Evolutionary conservation across 2,329 filamentous ascomycete genomes (phyloP), one percentile per base, ranked within the genome.

Genomic region (Fusarium subtropicale): DNA sequence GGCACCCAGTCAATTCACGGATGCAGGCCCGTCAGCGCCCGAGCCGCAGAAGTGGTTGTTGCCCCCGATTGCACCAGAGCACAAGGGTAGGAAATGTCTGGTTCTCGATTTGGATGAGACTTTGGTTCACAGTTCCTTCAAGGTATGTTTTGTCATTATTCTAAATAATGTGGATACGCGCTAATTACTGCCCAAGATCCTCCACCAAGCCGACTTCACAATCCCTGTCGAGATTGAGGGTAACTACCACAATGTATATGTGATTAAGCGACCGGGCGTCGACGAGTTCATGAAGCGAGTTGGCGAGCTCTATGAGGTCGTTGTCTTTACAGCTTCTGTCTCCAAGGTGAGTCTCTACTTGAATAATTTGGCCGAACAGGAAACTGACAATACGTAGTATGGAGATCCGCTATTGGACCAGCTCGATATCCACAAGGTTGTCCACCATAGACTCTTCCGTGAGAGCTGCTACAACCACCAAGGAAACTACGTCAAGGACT

Each of bases 381-480:
- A 36, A 39, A 58, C 74, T 79, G 64, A 80, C 69, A 36, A 10
- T 22, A 30, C 63, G 41, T 61, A 97, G 92, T 99, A 99, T 77
- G 96, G 96, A 72, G 96, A 99, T 82, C 96, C 96, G 57, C 86
- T 99, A 44, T 84, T 99, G 60, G 96, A 99, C 78, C 95, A 98
- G 81, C 86, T 99, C 55, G 96, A 99, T 79, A 98, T 99, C 66
- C 96, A 99, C 81, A 90, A 94, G 71, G 96, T 98, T 44, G 92
- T 99, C 16, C 96, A 99, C 78, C 96, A 99, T 80, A 87, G 96
- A 51, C 85, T 99, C 28, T 99, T 99, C 88, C 90, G 96, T 64
- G 96, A 99, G 82, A 98, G 95, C 81, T 99, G 96, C 82, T 98
- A 97, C 82, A 99, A 99, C 79, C 96, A 99, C 79, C 96, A 98